Evolutionary conservation across 2,329 filamentous ascomycete genomes (phyloP), one percentile per base, ranked within the genome.

Genomic region (Cercospora berteroae): DNA sequence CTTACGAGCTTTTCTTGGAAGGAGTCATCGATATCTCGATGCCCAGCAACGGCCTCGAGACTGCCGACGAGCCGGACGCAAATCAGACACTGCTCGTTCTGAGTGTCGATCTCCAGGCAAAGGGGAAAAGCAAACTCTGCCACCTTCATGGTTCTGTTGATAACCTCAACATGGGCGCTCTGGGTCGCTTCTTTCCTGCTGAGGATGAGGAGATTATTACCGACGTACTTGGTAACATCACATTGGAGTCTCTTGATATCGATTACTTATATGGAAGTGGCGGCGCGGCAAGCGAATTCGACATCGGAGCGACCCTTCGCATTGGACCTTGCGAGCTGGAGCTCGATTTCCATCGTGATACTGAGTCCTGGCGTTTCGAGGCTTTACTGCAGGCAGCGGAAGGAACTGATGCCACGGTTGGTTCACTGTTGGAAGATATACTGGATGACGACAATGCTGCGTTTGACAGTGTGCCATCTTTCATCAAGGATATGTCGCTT

Each of bases 211-310:
- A 16, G 8, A 60, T 60, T 7, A 39, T 60, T 5, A 55, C 33
- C 13, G 63, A 65, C 31, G 31, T 55, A 10, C 63, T 65, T 10
- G 63, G 63, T 0, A 55, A 65, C 16, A 48, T 65, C 13, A 29
- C 23, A 9, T 9, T 65, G 5, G 20, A 48, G 13, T 23, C 33
- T n/a, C 39, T 65, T 7, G 31, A 55, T 5, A 29, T 65, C 6
- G 63, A 65, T 12, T 65, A 65, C 18, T 9, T 50, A 7, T 65
- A 65, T 56, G 56, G 59, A 8, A 48, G 18, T 13, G 16, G 13
- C 7, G 63, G 63, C 1, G n/a, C 48, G 16, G 52, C 55, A 18
- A 50, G 50, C 20, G 36, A 29, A 13, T 65, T 65, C 29, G 33
- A 48, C 39, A 60, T 65, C 3, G 25, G 23, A 5, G 63, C 63